These are phyloP conservation scores for Daldinia eschscholtzii DNA, from an alignment of 2,329 filamentous ascomycete species.

Conservation along the genomic window DNA sequence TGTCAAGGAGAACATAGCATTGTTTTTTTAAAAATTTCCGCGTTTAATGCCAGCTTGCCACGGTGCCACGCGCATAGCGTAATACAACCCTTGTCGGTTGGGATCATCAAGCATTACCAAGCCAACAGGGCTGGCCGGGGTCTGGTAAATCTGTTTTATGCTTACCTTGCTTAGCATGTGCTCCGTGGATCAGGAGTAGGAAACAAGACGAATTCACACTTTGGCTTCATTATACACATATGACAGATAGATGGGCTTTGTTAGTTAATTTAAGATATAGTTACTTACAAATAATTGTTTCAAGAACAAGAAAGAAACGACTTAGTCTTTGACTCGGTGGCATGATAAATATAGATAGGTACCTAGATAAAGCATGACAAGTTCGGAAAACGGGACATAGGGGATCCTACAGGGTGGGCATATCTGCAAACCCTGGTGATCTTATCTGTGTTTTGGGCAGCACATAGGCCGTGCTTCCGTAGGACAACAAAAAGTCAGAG, in stretches of 20 bases:
- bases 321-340: not conserved
- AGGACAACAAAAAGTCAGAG: conserved; percentile 19
- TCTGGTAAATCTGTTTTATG: conserved; percentile 1
- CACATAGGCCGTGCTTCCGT: conserved; percentile 36
- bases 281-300: not conserved
- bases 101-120: conserved; percentile 11
- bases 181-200: not conserved
- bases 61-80: not conserved
- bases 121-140: conserved; percentile 7
- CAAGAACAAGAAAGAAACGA: not conserved
- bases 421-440: conserved; percentile 8
- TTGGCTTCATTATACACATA: not conserved
- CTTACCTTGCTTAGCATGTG: not conserved
- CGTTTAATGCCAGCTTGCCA: conserved; percentile 8
- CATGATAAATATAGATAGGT: too few species aligned
- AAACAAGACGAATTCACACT: not conserved
- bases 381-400: not conserved
- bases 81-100: not conserved
- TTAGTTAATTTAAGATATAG: not conserved
- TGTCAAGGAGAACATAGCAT: not conserved
- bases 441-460: conserved; percentile 41
- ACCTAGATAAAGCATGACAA: not conserved
- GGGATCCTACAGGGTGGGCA: conserved; percentile 6
- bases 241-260: not conserved
- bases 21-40: not conserved